phyloP scores from a whole-genome alignment of 305 asterid species.

The Fraxinus greggii region DNA sequence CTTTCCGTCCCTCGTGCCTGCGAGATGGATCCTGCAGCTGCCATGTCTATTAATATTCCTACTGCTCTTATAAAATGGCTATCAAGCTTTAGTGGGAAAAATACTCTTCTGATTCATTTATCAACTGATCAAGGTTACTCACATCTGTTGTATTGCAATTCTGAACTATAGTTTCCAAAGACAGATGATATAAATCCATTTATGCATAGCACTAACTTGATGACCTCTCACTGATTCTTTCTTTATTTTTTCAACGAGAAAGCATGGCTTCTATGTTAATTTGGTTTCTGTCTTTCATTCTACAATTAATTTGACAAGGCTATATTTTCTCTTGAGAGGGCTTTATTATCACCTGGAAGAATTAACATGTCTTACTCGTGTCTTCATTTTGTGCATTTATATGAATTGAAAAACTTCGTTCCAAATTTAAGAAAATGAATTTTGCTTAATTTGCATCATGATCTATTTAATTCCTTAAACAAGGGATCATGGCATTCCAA shows the following conservation, averaged over 20 bases:
- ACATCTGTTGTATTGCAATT: background rate
- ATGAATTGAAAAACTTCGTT: background rate
- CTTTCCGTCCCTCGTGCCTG: constrained; percentile 84
- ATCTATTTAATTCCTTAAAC: background rate
- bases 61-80: constrained; percentile 71
- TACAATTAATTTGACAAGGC: background rate
- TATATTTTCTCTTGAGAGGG: background rate
- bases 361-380: background rate
- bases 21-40: constrained; percentile 76
- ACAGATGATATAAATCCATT: background rate
- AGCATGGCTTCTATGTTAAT: background rate
- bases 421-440: background rate
- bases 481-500: background rate
- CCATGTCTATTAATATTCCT: constrained; percentile 83
- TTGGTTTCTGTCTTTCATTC: background rate
- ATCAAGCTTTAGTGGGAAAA: constrained; percentile 48
- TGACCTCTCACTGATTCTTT: background rate
- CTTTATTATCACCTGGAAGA: background rate
- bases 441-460: background rate
- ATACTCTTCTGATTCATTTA: constrained; percentile 68
- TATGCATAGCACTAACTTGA: background rate
- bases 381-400: background rate
- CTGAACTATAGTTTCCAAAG: background rate
- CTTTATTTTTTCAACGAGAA: background rate
- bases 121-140: constrained; percentile 90